Evolutionary conservation across 2,329 filamentous ascomycete species (phyloP), one percentile per base, ranked within the genome.

Genomic region (Ascochyta clinopodiicola): DNA sequence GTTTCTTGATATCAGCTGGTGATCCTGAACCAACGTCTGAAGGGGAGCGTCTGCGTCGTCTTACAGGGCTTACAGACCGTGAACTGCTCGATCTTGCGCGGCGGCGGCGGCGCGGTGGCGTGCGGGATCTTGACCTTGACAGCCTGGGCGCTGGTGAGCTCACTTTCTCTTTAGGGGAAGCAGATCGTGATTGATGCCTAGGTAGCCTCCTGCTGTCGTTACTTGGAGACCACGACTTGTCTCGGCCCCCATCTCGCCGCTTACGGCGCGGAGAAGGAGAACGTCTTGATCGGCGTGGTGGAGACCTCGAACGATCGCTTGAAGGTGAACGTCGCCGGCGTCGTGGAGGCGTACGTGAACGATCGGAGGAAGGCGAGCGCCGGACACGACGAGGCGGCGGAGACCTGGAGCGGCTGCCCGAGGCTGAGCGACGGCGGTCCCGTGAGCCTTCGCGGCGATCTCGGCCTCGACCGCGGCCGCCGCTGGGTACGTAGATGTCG

Each of bases 401-500:
- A 52, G 68, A 68, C 44, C 61, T 61, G 21, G 68, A 69, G 29
- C 57, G 66, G 42, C 64, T 69, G 45, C 59, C 64, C 10, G 75
- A 70, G 29, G 65, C 68, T 46, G 72, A 74, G 52, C 71, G 75
- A 45, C 70, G 70, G 29, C 68, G 69, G n/a, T 67, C 63, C 51
- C 60, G 68, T 52, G 69, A 69, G 34, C 67, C 66, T 42, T 71
- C 69, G 29, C 70, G 78, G 69, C 64, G 77, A 46, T 63, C 66
- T 57, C 71, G 77, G 68, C 66, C 66, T 31, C 62, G 64, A 55
- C 69, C 67, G 52, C 61, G 64, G 57, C 76, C 67, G 13, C 78
- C 78, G 21, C 75, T 67, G 15, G 85, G 85, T 34, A 86, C 78
- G 66, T 87, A 88, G 25, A 81, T 80, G 68, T 88, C 85, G 54